Percentiles rank a stretch among this genome's conserved stretches.
These are phyloP conservation scores for Castanea sativa DNA, from an alignment of 306 rosid genomes.

Conservation along the genomic window DNA sequence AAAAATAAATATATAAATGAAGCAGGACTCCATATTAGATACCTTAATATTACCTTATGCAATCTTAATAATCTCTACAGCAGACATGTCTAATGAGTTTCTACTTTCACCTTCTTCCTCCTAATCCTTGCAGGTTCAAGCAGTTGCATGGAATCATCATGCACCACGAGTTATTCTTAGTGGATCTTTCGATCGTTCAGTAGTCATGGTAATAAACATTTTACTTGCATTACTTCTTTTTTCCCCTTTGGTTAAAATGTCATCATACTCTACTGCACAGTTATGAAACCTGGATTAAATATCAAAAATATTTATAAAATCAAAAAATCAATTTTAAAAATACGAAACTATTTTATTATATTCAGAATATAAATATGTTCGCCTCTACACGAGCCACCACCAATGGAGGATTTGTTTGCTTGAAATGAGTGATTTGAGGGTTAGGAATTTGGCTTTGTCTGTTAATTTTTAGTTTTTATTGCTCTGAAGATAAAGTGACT, in stretches of 20 bases:
- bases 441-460: neutral
- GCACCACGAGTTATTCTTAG: slow-evolving; percentile 81
- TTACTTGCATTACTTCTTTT: neutral
- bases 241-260: neutral
- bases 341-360: too few species aligned
- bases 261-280: neutral
- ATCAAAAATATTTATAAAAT: too few species aligned
- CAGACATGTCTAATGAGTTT: slow-evolving; percentile 15
- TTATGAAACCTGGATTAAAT: too few species aligned
- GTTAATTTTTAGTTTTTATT: neutral
- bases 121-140: slow-evolving; percentile 76
- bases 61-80: neutral
- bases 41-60: neutral
- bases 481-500: neutral
- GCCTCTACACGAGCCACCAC: neutral
- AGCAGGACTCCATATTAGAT: neutral
- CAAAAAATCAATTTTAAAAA: too few species aligned
- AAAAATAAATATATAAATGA: too few species aligned
- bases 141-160: slow-evolving; percentile 83
- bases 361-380: slow-evolving; percentile 1
- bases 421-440: neutral
- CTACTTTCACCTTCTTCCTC: slow-evolving; percentile 12
- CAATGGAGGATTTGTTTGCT: slow-evolving; percentile 6
- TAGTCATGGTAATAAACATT: slow-evolving; percentile 67
- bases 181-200: slow-evolving; percentile 86